Conservation (phyloP, 257 asterid genomes). For the Agastache rugosa region DNA sequence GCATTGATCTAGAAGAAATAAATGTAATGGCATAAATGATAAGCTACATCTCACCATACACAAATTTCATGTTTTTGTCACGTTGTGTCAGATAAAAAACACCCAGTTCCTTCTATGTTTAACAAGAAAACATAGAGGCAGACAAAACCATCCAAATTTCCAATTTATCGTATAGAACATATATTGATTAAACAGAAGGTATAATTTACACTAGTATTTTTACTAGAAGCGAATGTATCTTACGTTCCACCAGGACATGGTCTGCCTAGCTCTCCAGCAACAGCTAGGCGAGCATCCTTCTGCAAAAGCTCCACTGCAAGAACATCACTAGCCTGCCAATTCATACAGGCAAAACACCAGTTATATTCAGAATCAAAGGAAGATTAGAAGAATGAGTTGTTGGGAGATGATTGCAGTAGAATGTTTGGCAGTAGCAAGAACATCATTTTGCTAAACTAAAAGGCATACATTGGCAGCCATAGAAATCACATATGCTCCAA, state of each 20-base stretch:
- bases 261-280: constrained; percentile 78
- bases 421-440: constrained; percentile 12
- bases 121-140: constrained; percentile 13
- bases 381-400: constrained; percentile 1
- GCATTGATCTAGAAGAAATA: constrained; percentile 5
- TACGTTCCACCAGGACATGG: constrained; percentile 90
- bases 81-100: neutral
- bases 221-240: constrained; percentile 35
- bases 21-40: neutral
- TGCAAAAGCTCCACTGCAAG: constrained; percentile 98
- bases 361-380: constrained; percentile 24
- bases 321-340: constrained; percentile 96
- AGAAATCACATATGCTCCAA: constrained; percentile 98
- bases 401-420: neutral
- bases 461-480: constrained; percentile 90
- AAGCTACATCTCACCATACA: neutral
- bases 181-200: constrained; percentile 8
- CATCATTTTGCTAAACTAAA: constrained; percentile 2
- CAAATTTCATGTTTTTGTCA: neutral
- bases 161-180: constrained; percentile 2
- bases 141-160: neutral
- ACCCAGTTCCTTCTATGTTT: constrained; percentile 17
- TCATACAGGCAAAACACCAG: constrained; percentile 31
- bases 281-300: constrained; percentile 90
- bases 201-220: constrained; percentile 19